A percentile compares a stretch with the other conserved stretches of the same genome.
These are phyloP conservation scores for Oxytropis ochrocephala DNA, from an alignment of 306 rosid species.

Conservation along the genomic window DNA sequence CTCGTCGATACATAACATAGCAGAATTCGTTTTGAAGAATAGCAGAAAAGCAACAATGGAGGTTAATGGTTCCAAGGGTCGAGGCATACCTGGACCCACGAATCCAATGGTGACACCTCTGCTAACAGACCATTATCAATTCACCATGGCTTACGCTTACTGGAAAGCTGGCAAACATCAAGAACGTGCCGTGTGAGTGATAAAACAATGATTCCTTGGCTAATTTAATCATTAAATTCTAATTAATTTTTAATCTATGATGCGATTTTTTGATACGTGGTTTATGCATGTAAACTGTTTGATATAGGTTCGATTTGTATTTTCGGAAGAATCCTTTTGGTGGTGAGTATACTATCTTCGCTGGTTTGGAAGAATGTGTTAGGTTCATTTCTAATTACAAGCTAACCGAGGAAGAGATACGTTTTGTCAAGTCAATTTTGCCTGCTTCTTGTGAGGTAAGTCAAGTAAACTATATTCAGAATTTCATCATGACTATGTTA, in stretches of 20 bases:
- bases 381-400: slow-evolving; percentile 84
- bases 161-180: slow-evolving; percentile 97
- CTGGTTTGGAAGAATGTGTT: slow-evolving; percentile 94
- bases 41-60: slow-evolving; percentile 29
- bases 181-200: slow-evolving; percentile 87
- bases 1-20: too few species aligned
- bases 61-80: slow-evolving; percentile 44
- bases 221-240: neutral
- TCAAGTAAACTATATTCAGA: neutral
- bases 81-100: slow-evolving; percentile 49
- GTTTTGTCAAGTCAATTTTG: slow-evolving; percentile 52
- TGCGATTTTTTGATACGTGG: slow-evolving; percentile 5
- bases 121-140: slow-evolving; percentile 94
- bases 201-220: neutral
- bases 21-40: neutral
- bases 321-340: slow-evolving; percentile 97
- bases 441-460: slow-evolving; percentile 83
- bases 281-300: neutral
- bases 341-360: slow-evolving; percentile 90
- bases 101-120: slow-evolving; percentile 97
- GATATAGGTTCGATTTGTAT: slow-evolving; percentile 87
- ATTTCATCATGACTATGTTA: neutral
- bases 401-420: slow-evolving; percentile 66
- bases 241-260: neutral
- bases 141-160: slow-evolving; percentile 98